Conservation (phyloP, 495 filamentous ascomycete genomes). For the Hyaloscypha finlandica region DNA sequence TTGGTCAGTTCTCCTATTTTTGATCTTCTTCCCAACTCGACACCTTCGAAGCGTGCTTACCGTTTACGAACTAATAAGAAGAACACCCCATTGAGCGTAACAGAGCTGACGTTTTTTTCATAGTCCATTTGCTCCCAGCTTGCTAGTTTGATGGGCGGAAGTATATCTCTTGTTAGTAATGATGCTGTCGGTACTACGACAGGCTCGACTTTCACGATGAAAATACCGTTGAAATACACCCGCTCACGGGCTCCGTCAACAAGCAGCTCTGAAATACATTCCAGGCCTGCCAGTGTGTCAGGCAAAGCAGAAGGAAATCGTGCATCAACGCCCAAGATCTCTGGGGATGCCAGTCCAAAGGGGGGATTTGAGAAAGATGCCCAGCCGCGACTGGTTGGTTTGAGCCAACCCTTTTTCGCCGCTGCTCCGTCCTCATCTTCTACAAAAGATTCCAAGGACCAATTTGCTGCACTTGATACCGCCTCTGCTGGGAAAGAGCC, state of each 20-base stretch:
- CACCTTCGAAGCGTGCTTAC: neutral
- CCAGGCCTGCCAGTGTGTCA: constrained; percentile 19
- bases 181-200: constrained; percentile 72
- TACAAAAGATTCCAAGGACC: constrained; percentile 34
- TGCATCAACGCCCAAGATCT: neutral
- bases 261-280: constrained; percentile 26
- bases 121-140: constrained; percentile 76
- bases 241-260: constrained; percentile 60
- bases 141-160: constrained; percentile 79
- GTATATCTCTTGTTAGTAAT: constrained; percentile 70
- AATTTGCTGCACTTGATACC: constrained; percentile 53
- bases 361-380: constrained; percentile 28
- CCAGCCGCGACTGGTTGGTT: constrained; percentile 65
- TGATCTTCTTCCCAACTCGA: neutral
- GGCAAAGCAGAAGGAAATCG: neutral
- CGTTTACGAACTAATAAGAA: neutral
- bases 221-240: constrained; percentile 77
- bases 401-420: constrained; percentile 79
- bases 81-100: neutral
- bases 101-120: neutral
- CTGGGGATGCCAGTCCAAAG: constrained; percentile 1
- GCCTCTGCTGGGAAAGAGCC: constrained; percentile 45
- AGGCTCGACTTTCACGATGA: constrained; percentile 81
- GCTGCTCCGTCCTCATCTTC: constrained; percentile 39
- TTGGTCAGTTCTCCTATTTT: constrained; percentile 42